phyloP scores from a whole-genome alignment of 257 asterid genomes.

The Nicotiana tomentosiformis region DNA sequence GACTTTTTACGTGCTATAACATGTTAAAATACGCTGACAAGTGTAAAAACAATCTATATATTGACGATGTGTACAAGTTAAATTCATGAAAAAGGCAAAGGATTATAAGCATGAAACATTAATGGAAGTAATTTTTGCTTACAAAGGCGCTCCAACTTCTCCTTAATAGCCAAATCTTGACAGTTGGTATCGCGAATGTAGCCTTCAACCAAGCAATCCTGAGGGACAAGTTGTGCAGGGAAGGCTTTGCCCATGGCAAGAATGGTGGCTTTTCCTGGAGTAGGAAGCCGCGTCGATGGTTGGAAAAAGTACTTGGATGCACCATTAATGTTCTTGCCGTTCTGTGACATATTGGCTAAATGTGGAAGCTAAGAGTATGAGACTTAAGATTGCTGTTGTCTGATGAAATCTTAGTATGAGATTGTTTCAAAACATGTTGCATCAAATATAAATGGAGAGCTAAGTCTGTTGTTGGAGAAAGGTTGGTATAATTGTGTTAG shows the following conservation, averaged over 20 bases:
- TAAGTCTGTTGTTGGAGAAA: not conserved
- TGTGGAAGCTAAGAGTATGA: not conserved
- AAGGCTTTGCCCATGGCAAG: conserved; percentile 86
- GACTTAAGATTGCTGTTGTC: not conserved
- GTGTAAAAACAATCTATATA: not conserved
- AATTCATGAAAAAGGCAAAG: not conserved
- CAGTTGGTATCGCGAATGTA: conserved; percentile 79
- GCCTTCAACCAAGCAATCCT: conserved; percentile 81
- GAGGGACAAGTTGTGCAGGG: conserved; percentile 78
- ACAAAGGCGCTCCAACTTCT: conserved; percentile 80
- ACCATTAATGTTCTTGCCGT: conserved; percentile 23
- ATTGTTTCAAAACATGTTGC: conserved; percentile 11
- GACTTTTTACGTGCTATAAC: not conserved
- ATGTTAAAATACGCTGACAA: not conserved
- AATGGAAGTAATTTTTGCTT: conserved; percentile 13
- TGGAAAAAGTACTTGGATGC: not conserved
- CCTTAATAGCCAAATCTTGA: conserved; percentile 55
- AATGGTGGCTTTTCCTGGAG: conserved; percentile 72
- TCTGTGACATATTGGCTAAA: conserved; percentile 37
- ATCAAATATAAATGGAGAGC: not conserved
- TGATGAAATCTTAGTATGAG: conserved; percentile 21
- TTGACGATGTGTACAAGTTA: not conserved
- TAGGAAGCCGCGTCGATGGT: conserved; percentile 29
- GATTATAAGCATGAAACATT: not conserved
- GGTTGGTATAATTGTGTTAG: conserved; percentile 3